Evolutionary conservation across 75 land plant genomes (phyloP).

Genomic region (Adiantum capillusveneris): DNA sequence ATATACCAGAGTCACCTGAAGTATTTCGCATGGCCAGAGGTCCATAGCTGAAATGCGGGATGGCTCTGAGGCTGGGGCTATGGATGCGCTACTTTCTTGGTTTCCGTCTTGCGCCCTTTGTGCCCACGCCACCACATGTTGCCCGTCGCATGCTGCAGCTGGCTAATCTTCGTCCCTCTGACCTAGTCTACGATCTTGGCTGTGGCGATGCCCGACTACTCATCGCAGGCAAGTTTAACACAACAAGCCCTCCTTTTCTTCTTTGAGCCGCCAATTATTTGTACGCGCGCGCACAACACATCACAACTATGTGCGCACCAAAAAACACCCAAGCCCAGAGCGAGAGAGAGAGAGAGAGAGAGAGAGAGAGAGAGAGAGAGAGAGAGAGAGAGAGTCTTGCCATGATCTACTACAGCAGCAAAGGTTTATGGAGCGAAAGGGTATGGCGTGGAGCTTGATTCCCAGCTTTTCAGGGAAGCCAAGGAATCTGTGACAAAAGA

Average conservation of each 20-base stretch:
- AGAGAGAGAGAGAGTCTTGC: too few relatives aligned
- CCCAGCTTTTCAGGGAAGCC: conserved; percentile 25
- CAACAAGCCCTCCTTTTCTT: too few relatives aligned
- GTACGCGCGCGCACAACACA: too few relatives aligned
- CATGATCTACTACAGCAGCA: conserved; percentile 18
- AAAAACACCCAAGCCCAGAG: too few relatives aligned
- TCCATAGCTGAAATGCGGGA: too few relatives aligned
- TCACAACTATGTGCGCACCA: too few relatives aligned
- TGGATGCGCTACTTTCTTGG: conserved; percentile 32
- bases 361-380: too few relatives aligned
- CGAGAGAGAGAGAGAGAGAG: too few relatives aligned
- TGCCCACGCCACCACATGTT: conserved; percentile 32
- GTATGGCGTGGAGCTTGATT: conserved; percentile 34
- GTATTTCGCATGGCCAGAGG: too few relatives aligned
- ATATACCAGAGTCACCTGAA: too few relatives aligned
- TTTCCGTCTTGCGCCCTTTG: conserved; percentile 25
- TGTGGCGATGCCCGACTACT: conserved; percentile 37
- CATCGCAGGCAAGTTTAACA: conserved; percentile 21
- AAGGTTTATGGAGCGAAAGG: conserved; percentile 33
- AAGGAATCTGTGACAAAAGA: conserved; percentile 18
- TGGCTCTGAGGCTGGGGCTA: conserved; percentile 23
- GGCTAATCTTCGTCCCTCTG: conserved; percentile 14
- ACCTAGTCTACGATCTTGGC: conserved; percentile 23
- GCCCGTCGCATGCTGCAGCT: conserved; percentile 24
- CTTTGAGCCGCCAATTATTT: too few relatives aligned